Evolutionary conservation across 2,329 filamentous ascomycete species (phyloP).

Genomic region (Sclerotinia nivalis): DNA sequence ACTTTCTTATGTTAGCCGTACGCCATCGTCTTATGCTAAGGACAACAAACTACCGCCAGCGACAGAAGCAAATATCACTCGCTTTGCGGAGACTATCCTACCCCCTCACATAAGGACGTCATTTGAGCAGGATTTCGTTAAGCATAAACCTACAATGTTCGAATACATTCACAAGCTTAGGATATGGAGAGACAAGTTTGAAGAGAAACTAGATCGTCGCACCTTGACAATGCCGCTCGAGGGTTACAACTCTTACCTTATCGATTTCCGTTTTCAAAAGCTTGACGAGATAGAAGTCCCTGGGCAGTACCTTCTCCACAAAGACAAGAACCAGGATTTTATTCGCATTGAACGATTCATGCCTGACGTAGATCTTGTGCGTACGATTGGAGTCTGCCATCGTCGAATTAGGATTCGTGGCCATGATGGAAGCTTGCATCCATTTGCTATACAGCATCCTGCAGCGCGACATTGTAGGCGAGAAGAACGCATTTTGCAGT

Average conservation of each 20-base stretch:
- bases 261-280: constrained; percentile 95
- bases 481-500: constrained; percentile 91
- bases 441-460: constrained; percentile 95
- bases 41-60: constrained; percentile 87
- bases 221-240: constrained; percentile 57
- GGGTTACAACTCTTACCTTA: constrained; percentile 83
- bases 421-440: constrained; percentile 95
- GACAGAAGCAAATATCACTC: constrained; percentile 93
- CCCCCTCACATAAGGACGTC: constrained; percentile 93
- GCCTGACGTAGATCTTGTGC: constrained; percentile 89
- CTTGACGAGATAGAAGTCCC: constrained; percentile 98
- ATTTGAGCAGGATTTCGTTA: constrained; percentile 96
- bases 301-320: constrained; percentile 94
- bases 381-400: constrained; percentile 88
- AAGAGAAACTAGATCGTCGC: constrained; percentile 91
- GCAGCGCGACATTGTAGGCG: constrained; percentile 88
- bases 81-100: constrained; percentile 94
- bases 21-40: constrained; percentile 81
- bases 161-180: constrained; percentile 98
- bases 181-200: constrained; percentile 95
- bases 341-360: constrained; percentile 96
- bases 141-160: constrained; percentile 93
- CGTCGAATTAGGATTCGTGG: constrained; percentile 93
- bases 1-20: constrained; percentile 85
- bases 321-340: constrained; percentile 99